phyloP scores from a whole-genome alignment of 2,329 filamentous ascomycete species.

The Albifimbria verrucaria region DNA sequence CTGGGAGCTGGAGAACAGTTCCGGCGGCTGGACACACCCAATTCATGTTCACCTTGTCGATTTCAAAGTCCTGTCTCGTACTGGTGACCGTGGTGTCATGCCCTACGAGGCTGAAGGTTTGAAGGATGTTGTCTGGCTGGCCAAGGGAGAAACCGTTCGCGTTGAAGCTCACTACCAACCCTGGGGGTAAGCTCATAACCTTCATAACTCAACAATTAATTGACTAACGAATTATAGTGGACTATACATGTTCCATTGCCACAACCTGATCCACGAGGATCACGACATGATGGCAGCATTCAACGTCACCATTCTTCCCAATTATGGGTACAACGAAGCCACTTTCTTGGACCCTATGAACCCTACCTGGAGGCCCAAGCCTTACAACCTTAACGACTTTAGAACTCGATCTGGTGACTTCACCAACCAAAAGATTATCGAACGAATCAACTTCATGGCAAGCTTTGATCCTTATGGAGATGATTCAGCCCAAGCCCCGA shows the following conservation, averaged over 20 bases:
- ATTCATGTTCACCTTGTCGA: conserved; percentile 1
- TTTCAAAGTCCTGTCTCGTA: background rate
- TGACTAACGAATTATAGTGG: background rate
- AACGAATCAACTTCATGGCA: background rate
- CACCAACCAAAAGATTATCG: background rate
- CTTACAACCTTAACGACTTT: background rate
- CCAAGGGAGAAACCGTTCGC: background rate
- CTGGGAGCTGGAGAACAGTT: background rate
- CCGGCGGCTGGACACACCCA: conserved; percentile 1
- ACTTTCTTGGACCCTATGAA: background rate
- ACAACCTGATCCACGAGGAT: conserved; percentile 3
- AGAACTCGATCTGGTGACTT: background rate
- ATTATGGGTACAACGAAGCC: conserved; percentile 1
- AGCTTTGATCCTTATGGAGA: background rate
- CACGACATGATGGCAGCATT: conserved; percentile 3
- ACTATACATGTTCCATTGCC: conserved; percentile 2
- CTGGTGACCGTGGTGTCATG: background rate
- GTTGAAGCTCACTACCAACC: conserved; percentile 1
- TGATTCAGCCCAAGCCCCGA: background rate
- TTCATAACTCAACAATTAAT: background rate
- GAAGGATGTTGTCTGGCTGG: conserved; percentile 3
- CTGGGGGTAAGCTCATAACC: background rate
- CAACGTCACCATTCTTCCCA: background rate
- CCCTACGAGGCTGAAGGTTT: conserved; percentile 1
- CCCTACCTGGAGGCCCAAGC: background rate